Percentiles rank a stretch among this genome's conserved stretches.
Evolutionary conservation across 78 protist genomes (phyloP).

Genomic region (Dictyostelium brefeldianum): DNA sequence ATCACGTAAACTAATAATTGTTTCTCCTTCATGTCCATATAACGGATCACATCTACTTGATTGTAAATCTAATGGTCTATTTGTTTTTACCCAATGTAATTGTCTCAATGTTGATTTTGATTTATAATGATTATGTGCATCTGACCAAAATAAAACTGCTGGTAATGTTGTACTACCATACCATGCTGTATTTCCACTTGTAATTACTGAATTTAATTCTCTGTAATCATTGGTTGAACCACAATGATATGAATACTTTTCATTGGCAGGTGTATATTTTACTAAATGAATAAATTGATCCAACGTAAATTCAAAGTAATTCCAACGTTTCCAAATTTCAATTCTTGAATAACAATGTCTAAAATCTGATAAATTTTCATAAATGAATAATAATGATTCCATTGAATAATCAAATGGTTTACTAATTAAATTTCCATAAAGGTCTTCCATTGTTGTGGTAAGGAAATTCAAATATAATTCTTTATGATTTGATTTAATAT

Average conservation of each 20-base stretch:
- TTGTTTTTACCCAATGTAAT: neutral
- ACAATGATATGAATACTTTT: slow-evolving; percentile 14
- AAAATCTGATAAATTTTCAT: neutral
- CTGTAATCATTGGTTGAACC: neutral
- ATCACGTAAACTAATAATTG: neutral
- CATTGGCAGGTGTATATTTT: neutral
- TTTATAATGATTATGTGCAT: too few species aligned
- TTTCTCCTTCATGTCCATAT: neutral
- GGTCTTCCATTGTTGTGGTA: neutral
- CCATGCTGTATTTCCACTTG: neutral
- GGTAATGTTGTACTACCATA: too few species aligned
- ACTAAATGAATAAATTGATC: neutral
- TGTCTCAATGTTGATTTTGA: neutral
- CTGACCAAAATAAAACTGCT: too few species aligned
- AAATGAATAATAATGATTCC: neutral
- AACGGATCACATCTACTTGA: neutral
- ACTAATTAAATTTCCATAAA: neutral
- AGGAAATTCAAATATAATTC: neutral
- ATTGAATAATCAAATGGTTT: neutral
- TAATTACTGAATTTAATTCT: too few species aligned
- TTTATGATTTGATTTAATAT: neutral
- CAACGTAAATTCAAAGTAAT: neutral
- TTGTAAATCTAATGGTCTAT: neutral
- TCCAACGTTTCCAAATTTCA: neutral
- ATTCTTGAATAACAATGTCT: neutral